These are phyloP conservation scores for Brassica balearica DNA, from an alignment of 441 rosid genomes.

Conservation along the genomic window DNA sequence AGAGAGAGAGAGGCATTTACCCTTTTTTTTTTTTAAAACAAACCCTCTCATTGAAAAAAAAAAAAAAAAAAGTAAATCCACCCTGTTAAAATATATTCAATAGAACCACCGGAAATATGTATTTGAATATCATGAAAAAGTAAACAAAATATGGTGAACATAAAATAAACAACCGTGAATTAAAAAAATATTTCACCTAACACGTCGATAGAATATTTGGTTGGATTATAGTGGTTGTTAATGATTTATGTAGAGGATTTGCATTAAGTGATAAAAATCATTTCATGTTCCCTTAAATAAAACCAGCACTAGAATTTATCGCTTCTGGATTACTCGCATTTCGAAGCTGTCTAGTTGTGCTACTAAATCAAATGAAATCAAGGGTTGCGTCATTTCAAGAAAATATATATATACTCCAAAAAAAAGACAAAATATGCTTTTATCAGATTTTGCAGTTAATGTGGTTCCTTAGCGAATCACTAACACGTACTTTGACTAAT, in stretches of 20 bases:
- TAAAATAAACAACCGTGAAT: not conserved
- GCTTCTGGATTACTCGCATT: conserved; percentile 25
- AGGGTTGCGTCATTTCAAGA: not conserved
- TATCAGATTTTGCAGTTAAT: conserved; percentile 29
- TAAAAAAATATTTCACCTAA: not conserved
- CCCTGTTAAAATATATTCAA: not conserved
- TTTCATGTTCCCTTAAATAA: not conserved
- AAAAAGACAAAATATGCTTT: conserved; percentile 24
- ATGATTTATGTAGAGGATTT: not conserved
- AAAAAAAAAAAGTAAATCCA: too few species aligned
- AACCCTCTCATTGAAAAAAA: too few species aligned
- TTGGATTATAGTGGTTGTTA: not conserved
- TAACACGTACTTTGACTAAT: not conserved
- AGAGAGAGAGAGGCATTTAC: too few species aligned
- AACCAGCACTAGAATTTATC: not conserved
- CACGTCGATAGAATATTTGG: too few species aligned
- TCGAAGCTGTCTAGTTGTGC: conserved; percentile 14
- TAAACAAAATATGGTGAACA: too few species aligned
- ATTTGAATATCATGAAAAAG: too few species aligned
- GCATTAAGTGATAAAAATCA: not conserved
- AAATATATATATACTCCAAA: too few species aligned
- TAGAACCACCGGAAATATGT: not conserved
- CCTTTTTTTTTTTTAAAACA: too few species aligned
- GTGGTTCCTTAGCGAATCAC: not conserved
- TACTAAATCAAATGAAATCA: not conserved